Evolutionary conservation across 257 asterid genomes (phyloP).

Genomic region (Linderniella brevidens): DNA sequence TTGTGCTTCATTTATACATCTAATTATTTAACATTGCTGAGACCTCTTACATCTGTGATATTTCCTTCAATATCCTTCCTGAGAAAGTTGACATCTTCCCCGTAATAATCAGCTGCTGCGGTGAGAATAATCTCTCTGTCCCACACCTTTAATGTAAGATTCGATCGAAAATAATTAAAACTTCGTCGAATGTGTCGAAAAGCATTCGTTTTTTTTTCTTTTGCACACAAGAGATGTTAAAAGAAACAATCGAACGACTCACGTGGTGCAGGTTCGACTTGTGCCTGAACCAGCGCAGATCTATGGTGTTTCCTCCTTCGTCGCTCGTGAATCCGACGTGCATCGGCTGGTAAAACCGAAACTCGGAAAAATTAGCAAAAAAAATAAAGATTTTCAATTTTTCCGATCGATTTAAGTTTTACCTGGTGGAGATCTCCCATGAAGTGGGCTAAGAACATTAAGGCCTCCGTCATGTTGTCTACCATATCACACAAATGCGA

Average conservation of each 20-base stretch:
- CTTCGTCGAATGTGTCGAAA: constrained; percentile 1
- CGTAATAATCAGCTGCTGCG: constrained; percentile 70
- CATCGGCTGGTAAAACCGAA: constrained; percentile 42
- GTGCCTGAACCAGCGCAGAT: constrained; percentile 80
- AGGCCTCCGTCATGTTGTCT: constrained; percentile 94
- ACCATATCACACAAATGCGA: constrained; percentile 6
- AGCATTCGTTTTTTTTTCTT: background rate
- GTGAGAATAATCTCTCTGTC: constrained; percentile 87
- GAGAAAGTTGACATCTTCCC: constrained; percentile 60
- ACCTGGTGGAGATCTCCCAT: constrained; percentile 98
- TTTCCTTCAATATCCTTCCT: constrained; percentile 41
- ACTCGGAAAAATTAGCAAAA: background rate
- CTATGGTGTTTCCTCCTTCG: constrained; percentile 70
- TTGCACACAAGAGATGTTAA: background rate
- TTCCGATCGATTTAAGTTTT: constrained; percentile 1
- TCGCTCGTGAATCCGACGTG: constrained; percentile 84
- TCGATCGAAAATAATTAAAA: background rate
- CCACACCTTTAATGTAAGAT: constrained; percentile 42
- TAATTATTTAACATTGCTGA: background rate
- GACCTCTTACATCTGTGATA: constrained; percentile 48
- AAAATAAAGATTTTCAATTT: background rate
- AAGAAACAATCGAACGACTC: constrained; percentile 9
- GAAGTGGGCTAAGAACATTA: constrained; percentile 69
- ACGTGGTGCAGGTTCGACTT: constrained; percentile 94
- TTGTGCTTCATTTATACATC: background rate